Evolutionary conservation across 441 rosid genomes (phyloP).

Genomic region (Gossypium schwendimanii): DNA sequence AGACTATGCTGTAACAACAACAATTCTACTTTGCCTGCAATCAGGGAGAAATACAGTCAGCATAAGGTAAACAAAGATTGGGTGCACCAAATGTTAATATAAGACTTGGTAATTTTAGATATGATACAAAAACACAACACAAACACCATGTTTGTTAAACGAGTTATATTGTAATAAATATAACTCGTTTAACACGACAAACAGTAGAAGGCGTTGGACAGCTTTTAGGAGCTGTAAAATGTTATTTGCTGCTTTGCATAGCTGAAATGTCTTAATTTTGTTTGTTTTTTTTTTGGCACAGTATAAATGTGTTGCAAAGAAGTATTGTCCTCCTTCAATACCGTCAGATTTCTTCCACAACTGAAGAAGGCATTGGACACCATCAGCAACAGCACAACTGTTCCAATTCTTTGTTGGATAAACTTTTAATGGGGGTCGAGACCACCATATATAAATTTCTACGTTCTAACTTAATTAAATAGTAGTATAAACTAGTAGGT

Average conservation of each 20-base stretch:
- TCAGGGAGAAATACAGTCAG: conserved; percentile 83
- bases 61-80: conserved; percentile 50
- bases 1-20: conserved; percentile 43
- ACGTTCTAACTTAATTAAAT: no score
- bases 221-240: background rate
- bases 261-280: background rate
- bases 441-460: no score
- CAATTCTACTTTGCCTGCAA: conserved; percentile 52
- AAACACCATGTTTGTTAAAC: background rate
- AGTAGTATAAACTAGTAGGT: no score
- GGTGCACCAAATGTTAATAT: no score
- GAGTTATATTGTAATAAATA: no score
- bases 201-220: background rate
- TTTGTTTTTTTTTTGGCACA: conserved; percentile 21
- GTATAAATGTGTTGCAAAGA: conserved; percentile 87
- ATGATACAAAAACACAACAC: background rate
- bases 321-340: conserved; percentile 62
- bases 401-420: conserved; percentile 46
- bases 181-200: no score
- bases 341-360: conserved; percentile 62
- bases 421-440: background rate
- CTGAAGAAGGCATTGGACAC: conserved; percentile 6
- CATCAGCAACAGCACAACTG: background rate
- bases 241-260: background rate
- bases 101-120: no score